Evolutionary conservation across 495 filamentous ascomycete genomes (phyloP).

Genomic region (Daldinia bambusicola): DNA sequence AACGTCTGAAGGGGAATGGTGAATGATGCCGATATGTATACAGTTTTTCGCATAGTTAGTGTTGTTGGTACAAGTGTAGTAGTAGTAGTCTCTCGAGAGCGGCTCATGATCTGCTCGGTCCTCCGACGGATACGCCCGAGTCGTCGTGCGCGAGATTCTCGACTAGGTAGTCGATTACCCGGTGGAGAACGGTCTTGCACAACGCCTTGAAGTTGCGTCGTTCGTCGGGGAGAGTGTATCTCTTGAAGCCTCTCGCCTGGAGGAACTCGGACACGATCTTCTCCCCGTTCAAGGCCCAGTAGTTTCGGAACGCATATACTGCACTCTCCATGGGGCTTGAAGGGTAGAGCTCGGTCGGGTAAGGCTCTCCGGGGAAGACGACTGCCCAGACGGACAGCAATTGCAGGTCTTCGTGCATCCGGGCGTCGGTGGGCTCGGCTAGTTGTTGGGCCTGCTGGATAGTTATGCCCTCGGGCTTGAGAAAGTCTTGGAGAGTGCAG

Average conservation of each 20-base stretch:
- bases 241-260: neutral
- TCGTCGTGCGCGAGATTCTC: neutral
- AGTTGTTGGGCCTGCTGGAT: constrained; percentile 35
- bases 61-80: no score
- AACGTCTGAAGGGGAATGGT: no score
- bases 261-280: constrained; percentile 28
- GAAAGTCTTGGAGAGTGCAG: neutral
- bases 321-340: constrained; percentile 14
- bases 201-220: neutral
- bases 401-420: constrained; percentile 19
- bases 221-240: constrained; percentile 7
- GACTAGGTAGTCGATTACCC: constrained; percentile 14
- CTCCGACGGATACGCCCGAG: neutral
- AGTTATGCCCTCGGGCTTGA: constrained; percentile 38
- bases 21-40: neutral
- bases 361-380: constrained; percentile 31
- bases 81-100: no score
- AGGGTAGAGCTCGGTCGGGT: constrained; percentile 3
- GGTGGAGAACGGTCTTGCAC: constrained; percentile 1
- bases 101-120: neutral
- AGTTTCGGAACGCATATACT: constrained; percentile 32
- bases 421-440: constrained; percentile 9
- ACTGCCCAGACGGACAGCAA: constrained; percentile 40
- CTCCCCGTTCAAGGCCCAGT: constrained; percentile 34
- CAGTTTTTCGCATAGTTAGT: neutral